These are phyloP conservation scores for Trypanosoma avium DNA, from an alignment of 208 protist genomes.

Conservation along the genomic window DNA sequence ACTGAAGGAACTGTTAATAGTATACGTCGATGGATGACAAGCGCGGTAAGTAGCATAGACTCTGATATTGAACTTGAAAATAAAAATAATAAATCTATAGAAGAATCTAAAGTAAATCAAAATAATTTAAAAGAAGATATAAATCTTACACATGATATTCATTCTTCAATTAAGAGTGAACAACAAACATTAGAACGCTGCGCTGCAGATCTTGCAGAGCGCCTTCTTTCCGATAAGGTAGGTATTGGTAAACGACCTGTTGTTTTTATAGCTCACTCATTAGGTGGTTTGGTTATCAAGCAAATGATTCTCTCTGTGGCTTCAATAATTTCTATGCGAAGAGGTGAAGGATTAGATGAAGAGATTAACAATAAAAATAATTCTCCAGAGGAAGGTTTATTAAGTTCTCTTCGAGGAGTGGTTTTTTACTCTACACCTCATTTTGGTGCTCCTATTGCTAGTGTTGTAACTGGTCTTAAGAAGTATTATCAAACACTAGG, in stretches of 20 bases:
- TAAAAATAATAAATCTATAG: neutral
- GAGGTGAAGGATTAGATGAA: neutral
- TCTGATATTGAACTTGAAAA: neutral
- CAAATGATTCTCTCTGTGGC: slow-evolving; percentile 53
- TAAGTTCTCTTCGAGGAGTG: slow-evolving; percentile 47
- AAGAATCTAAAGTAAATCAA: neutral
- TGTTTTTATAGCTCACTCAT: slow-evolving; percentile 66
- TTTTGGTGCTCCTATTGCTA: slow-evolving; percentile 64
- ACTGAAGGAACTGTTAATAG: neutral
- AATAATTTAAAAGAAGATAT: neutral
- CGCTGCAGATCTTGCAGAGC: slow-evolving; percentile 45
- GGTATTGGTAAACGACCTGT: slow-evolving; percentile 50
- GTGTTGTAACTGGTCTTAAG: slow-evolving; percentile 51
- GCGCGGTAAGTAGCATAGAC: neutral
- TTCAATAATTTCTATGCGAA: slow-evolving; percentile 16
- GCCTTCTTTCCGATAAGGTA: slow-evolving; percentile 36
- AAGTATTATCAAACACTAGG: slow-evolving; percentile 57
- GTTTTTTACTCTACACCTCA: slow-evolving; percentile 78
- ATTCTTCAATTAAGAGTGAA: neutral
- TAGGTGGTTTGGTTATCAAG: slow-evolving; percentile 68
- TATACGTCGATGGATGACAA: neutral
- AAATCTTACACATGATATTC: neutral
- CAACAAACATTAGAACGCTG: slow-evolving; percentile 26
- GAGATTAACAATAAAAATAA: slow-evolving; percentile 12
- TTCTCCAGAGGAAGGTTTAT: slow-evolving; percentile 15